Base-by-base conservation (phyloP, 306 rosid species). In the Prunus dulcis region DNA sequence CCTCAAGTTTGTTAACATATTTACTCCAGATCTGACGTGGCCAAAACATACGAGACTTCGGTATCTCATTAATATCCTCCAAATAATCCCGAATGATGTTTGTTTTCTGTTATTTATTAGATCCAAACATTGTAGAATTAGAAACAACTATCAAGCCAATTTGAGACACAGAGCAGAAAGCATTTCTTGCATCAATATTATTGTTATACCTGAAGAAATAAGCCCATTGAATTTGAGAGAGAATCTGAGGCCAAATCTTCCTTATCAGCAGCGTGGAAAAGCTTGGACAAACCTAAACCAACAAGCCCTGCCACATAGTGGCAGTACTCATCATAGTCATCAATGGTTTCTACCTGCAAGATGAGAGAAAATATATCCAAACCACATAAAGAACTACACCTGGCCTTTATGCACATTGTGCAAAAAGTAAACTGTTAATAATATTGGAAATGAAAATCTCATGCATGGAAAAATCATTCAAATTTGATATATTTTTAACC, bases 241-340 rank as follows among this genome's bases (percentile, higher is more conserved):
- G 61, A 1, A 23, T 92, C 98, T 0, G 93, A 6, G 41, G 88
- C 85, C 88, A 89, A 80, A 84, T 91, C 96, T 66, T 96, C 98
- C 62, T 10, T 71, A 52, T 89, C 87, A 74, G 98, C 81, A 69
- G 98, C 97, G 77, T 96, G 86, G 86, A 92, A 96, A 79, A 96
- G 97, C 89, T 96, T 92, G 68, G 98, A 92, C 80, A 96, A 85
- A 84, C 99, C 99, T 47, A 96, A 78, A 61, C 99, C 99, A 76
- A 96, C 99, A 74, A 96, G 98, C 74, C 99, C 99, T 1, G 99
- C 99, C 69, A 92, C 99, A 61, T 96, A 96, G 89, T 96, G 96
- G 84, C 98, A 92, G 83, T 96, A 96, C 81, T 96, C 98, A 75
- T 92, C 90, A 49, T 92, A 92, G 91, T 96, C 99, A 49, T 84